These are phyloP conservation scores for Piedraia hortae DNA, from an alignment of 2,329 filamentous ascomycete species.

Conservation along the genomic window DNA sequence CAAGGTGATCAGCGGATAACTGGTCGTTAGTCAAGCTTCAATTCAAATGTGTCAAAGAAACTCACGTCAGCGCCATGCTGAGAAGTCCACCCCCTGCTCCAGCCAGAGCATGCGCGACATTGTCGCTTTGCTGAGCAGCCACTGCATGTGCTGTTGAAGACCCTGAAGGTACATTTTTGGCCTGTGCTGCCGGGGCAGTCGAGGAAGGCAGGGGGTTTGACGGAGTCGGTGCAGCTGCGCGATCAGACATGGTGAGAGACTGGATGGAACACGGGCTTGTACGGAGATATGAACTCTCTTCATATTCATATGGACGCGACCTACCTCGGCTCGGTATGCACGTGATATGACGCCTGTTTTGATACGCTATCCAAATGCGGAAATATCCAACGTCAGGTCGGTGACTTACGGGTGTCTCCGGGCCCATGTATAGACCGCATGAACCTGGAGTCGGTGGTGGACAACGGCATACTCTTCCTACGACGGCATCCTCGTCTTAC, in stretches of 20 bases:
- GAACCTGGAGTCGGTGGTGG: too few species aligned
- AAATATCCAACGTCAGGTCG: too few species aligned
- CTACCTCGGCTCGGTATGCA: too few species aligned
- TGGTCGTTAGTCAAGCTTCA: conserved; percentile 14
- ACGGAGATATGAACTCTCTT: too few species aligned
- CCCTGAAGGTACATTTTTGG: conserved; percentile 3
- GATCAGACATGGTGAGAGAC: conserved; percentile 4
- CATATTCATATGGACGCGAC: too few species aligned
- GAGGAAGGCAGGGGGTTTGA: conserved; percentile 6
- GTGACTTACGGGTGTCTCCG: too few species aligned
- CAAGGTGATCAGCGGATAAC: conserved; percentile 87
- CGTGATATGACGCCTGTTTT: too few species aligned
- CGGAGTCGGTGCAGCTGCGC: conserved; percentile 5
- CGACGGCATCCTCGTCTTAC: too few species aligned
- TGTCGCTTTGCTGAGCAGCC: conserved; percentile 65
- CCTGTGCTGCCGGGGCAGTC: conserved; percentile 4
- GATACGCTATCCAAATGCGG: too few species aligned
- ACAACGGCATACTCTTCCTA: too few species aligned
- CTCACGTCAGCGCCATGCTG: conserved; percentile 82
- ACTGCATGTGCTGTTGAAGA: conserved; percentile 10
- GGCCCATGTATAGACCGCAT: too few species aligned
- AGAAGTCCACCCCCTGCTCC: conserved; percentile 81
- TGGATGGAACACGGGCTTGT: background rate
- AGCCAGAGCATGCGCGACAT: conserved; percentile 81
- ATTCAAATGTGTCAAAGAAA: conserved; percentile 1